Base-by-base conservation (phyloP, 31 red algal genomes). In the Odonthalia washingtoniensis region DNA sequence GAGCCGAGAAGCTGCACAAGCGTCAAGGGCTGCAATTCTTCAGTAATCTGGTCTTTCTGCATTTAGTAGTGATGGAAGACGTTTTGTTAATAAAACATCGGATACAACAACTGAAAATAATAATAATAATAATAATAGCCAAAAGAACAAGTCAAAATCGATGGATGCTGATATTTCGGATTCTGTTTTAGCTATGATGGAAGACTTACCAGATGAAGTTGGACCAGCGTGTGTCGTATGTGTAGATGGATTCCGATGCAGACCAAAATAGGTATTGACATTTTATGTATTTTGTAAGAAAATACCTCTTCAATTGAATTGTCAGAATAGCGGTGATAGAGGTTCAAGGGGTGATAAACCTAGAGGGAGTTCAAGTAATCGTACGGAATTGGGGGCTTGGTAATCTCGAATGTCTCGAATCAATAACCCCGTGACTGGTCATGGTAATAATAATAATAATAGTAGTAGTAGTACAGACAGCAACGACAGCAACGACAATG, bases 191-290 rank as follows among this genome's bases (percentile, higher is more conserved):
- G 46, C 87, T 65, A 69, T 96, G 65, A 53, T 92, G 63, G 90
- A 93, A 61, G 95, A 89, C 3, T 41, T 97, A 21, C 87, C 87
- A 30, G 90, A 97, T 52, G 95, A 97, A 82, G 62, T 75, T 35
- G 93, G 93, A 18, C 95, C 95, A 0, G 70, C 90, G 12, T 97
- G 95, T 87, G 88, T 97, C 5, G 95, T 97, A 30, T 97, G 95
- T 91, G 87, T 90, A 46, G 95, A 97, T 82, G 95, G 90, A 24
- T 97, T 93, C 75, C 77, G 65, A 41, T 93, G 87, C 68, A 41
- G 91, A n/a, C 95, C 90, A 26, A 87, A 92, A 84, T 86, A 97
- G 45, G 91, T 85, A 4, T 81, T 97, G 12, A 72, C 77, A 4
- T 70, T 97, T 17, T 97, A 97, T 83, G 95, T 92, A 12, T 85